Evolutionary conservation across 148 eudicot genomes (phyloP).

Genomic region (Hydrangea macrophylla): DNA sequence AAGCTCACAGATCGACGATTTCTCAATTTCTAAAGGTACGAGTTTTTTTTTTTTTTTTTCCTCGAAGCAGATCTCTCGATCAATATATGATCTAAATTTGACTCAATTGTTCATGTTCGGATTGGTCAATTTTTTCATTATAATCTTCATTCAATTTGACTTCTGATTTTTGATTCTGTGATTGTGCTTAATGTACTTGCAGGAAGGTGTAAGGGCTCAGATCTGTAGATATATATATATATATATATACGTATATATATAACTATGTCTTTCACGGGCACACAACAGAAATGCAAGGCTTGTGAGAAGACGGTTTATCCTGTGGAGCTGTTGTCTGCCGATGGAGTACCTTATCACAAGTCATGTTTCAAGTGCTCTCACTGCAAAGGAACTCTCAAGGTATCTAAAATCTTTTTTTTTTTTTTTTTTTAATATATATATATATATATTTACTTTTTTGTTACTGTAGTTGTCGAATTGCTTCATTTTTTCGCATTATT

Average conservation of each 20-base stretch:
- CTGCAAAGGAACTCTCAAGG: constrained; percentile 82
- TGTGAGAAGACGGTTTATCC: constrained; percentile 87
- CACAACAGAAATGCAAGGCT: constrained; percentile 82
- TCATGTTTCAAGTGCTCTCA: constrained; percentile 88
- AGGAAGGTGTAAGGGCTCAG: no score
- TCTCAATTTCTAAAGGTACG: constrained; percentile 2
- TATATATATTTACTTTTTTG: no score
- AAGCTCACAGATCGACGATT: neutral
- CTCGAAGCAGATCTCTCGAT: neutral
- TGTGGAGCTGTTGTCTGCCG: constrained; percentile 76
- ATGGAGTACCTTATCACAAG: constrained; percentile 70
- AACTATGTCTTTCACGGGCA: constrained; percentile 76
- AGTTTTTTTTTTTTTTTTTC: no score
- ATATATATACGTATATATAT: no score
- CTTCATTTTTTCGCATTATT: neutral
- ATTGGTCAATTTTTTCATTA: neutral
- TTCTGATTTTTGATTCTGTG: neutral
- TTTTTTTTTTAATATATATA: no score
- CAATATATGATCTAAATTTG: neutral
- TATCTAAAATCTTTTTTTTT: constrained; percentile 4
- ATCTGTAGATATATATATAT: constrained; percentile 3
- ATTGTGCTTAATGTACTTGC: no score
- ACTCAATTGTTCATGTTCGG: neutral
- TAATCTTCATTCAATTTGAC: neutral
- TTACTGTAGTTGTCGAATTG: neutral